Percentiles rank a stretch among this genome's conserved stretches.
Conservation (phyloP, 2,329 filamentous ascomycete genomes). For the Talaromyces sp. region DNA sequence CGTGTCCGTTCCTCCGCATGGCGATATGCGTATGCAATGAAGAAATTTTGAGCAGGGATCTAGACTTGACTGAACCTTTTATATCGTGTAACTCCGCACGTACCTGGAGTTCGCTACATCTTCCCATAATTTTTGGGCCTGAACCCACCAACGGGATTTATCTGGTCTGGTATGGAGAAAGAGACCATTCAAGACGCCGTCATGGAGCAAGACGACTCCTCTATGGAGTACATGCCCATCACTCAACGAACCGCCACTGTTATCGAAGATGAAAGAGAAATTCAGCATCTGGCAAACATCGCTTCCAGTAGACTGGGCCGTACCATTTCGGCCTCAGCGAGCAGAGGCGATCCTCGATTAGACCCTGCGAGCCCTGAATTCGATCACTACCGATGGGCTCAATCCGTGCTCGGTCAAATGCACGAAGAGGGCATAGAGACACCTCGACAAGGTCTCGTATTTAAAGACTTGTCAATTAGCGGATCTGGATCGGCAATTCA, state of each 20-base stretch:
- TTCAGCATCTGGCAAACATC: constrained; percentile 21
- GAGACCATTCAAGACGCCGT: background rate
- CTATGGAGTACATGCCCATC: constrained; percentile 22
- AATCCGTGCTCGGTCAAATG: constrained; percentile 21
- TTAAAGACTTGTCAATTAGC: constrained; percentile 27
- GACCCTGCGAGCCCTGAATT: constrained; percentile 27
- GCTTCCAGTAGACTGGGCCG: constrained; percentile 28
- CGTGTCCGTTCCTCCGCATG: background rate
- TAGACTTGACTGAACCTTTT: background rate
- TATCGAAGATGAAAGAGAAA: constrained; percentile 18
- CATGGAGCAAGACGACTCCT: constrained; percentile 7
- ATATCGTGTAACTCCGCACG: background rate
- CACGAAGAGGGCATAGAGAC: constrained; percentile 26
- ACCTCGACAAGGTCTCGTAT: constrained; percentile 28
- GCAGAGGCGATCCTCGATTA: constrained; percentile 21
- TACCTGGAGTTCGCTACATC: background rate
- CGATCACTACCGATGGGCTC: constrained; percentile 31
- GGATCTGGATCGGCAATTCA: constrained; percentile 28
- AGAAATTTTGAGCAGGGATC: background rate
- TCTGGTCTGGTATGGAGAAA: constrained; percentile 1
- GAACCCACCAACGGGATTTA: background rate
- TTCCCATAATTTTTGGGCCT: constrained; percentile 9
- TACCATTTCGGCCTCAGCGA: constrained; percentile 19
- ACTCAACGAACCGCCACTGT: constrained; percentile 11
- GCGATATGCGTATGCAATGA: background rate